A percentile compares a stretch with the other conserved stretches of the same genome.
Evolutionary conservation across 2,329 filamentous ascomycete genomes (phyloP).

Genomic region (Fusarium redolens): DNA sequence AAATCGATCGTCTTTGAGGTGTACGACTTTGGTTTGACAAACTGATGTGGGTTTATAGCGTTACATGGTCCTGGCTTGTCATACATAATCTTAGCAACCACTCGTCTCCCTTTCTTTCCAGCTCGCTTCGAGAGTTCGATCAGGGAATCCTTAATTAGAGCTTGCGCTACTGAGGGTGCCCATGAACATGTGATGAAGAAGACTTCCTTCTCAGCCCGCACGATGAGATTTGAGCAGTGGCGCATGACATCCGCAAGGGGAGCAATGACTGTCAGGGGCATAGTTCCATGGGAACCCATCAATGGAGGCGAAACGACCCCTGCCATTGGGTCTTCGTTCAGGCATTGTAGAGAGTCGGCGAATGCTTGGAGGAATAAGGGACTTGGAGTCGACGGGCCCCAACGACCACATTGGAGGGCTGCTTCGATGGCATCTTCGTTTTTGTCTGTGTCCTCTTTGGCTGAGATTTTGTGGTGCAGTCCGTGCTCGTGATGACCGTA

Average conservation of each 20-base stretch:
- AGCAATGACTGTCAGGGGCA: slow-evolving; percentile 75
- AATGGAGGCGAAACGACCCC: slow-evolving; percentile 65
- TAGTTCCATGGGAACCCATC: slow-evolving; percentile 66
- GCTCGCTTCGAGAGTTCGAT: slow-evolving; percentile 75
- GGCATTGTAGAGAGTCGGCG: slow-evolving; percentile 69
- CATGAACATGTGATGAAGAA: slow-evolving; percentile 82
- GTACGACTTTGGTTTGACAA: slow-evolving; percentile 68
- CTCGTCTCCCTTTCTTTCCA: slow-evolving; percentile 64
- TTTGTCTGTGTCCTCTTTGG: slow-evolving; percentile 37
- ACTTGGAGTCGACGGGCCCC: slow-evolving; percentile 72
- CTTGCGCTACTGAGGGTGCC: slow-evolving; percentile 75
- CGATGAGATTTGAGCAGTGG: slow-evolving; percentile 82
- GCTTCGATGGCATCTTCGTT: slow-evolving; percentile 61
- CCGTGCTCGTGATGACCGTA: slow-evolving; percentile 53
- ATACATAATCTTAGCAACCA: slow-evolving; percentile 80
- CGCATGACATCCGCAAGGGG: slow-evolving; percentile 71
- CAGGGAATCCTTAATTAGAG: slow-evolving; percentile 74
- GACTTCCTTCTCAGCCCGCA: slow-evolving; percentile 76
- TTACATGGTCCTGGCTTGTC: slow-evolving; percentile 76
- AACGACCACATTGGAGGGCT: slow-evolving; percentile 72
- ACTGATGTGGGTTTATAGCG: slow-evolving; percentile 72
- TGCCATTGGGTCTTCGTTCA: slow-evolving; percentile 62
- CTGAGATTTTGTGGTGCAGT: slow-evolving; percentile 7
- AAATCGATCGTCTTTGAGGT: slow-evolving; percentile 68
- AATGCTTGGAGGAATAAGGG: slow-evolving; percentile 76